Base-by-base conservation (phyloP, 1,284 basidiomycete species). In the Moesziomyces globuligerus region DNA sequence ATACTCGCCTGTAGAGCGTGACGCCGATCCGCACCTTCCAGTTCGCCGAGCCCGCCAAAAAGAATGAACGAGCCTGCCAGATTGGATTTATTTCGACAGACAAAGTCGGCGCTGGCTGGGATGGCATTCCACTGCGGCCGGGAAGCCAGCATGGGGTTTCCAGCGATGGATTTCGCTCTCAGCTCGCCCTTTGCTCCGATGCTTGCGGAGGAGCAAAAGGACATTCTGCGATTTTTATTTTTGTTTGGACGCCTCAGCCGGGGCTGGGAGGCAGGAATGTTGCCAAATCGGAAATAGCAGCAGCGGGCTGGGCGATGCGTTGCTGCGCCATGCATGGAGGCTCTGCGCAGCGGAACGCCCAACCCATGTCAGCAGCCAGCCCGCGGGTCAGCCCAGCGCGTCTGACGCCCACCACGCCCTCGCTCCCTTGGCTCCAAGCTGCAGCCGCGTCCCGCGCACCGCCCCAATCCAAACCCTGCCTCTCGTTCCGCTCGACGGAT, bases 361-460 rank as follows among this genome's bases (percentile, higher is more conserved):
- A 13, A 28, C 26, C 15, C 32, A 34, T 17, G 32, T 34, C 32
- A 34, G 32, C 25, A 43, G 25, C 24, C 40, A 7, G 21, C 25
- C n/a, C n/a, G 25, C 17, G 28, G n/a, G 25, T 48, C n/a, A 48
- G 46, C 36, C 46, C 46, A 38, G 46, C 36, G 36, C 46, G 46
- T 48, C 46, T 15, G 15, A 37, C 46, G 46, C 46, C 46, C 25
- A 24, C 9, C 29, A 28, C 15, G 8, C 15, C 6, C 21, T 21
- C n/a, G 15, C 18, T 20, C 25, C 9, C 36, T 46, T 15, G 10
- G 32, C 21, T 13, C 44, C 23, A 8, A 42, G 13, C 40, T 42
- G 40, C 40, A 42, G 24, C 40, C 24, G 21, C 15, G 25, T 47
- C 45, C 45, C 45, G 45, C 45, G 34, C 45, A 34, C 45, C 34